phyloP scores from a whole-genome alignment of 179 eudicot genomes.

The Amaranthus tricolor region DNA sequence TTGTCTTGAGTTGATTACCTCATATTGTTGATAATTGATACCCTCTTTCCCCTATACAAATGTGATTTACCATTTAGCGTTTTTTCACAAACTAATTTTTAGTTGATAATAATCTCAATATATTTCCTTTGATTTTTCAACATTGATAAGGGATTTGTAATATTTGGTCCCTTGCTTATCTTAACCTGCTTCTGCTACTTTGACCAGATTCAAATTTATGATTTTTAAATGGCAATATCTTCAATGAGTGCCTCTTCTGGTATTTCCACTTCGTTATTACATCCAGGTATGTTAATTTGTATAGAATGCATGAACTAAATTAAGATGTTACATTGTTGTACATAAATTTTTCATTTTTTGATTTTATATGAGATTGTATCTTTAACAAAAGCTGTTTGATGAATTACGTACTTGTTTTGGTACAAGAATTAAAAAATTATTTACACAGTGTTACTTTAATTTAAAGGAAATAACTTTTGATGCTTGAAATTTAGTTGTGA shows the following conservation, averaged over 20 bases:
- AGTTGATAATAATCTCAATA: too few relatives aligned
- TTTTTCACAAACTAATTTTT: too few relatives aligned
- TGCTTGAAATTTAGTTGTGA: background rate
- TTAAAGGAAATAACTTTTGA: background rate
- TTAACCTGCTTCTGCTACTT: background rate
- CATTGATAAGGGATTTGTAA: too few relatives aligned
- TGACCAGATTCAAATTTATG: slow-evolving; percentile 25
- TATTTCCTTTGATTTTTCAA: too few relatives aligned
- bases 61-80: too few relatives aligned
- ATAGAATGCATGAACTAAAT: background rate
- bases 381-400: background rate
- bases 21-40: too few relatives aligned
- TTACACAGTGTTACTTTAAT: background rate
- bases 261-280: slow-evolving; percentile 12
- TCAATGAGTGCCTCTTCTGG: slow-evolving; percentile 22
- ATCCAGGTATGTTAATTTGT: slow-evolving; percentile 18
- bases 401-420: background rate
- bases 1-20: too few relatives aligned
- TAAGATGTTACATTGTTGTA: background rate
- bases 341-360: background rate
- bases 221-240: slow-evolving; percentile 26
- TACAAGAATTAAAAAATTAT: background rate
- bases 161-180: background rate
- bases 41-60: too few relatives aligned
- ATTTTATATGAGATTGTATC: background rate